These are phyloP conservation scores for Leptosphaerulina australis DNA, from an alignment of 2,329 filamentous ascomycete species.

Conservation along the genomic window DNA sequence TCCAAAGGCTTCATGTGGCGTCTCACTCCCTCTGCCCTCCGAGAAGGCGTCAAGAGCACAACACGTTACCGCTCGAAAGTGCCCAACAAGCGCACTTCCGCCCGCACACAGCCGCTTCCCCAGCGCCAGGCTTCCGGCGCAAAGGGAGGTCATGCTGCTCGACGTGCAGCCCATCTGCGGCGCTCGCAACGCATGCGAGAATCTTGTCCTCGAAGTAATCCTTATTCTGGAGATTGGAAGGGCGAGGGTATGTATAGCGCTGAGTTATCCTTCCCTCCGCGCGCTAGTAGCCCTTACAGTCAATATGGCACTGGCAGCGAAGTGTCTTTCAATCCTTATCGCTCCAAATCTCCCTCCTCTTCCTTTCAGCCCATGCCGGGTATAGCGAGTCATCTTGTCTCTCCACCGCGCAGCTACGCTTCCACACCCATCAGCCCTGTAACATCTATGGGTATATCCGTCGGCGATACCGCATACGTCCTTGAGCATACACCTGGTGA, in stretches of 20 bases:
- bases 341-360: background rate
- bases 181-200: constrained; percentile 31
- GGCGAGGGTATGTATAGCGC: background rate
- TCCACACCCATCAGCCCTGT: constrained; percentile 17
- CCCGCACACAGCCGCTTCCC: constrained; percentile 36
- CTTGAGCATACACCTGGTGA: constrained; percentile 29
- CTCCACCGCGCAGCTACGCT: constrained; percentile 12
- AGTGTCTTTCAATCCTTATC: background rate
- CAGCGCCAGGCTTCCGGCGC: constrained; percentile 54
- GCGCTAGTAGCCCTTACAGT: background rate
- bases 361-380: background rate
- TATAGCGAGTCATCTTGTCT: background rate
- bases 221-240: constrained; percentile 16
- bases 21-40: constrained; percentile 71
- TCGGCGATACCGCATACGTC: constrained; percentile 25
- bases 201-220: constrained; percentile 25
- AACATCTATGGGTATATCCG: constrained; percentile 7
- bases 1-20: constrained; percentile 80
- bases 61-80: constrained; percentile 63
- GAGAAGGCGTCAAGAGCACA: constrained; percentile 79
- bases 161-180: constrained; percentile 34
- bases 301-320: background rate
- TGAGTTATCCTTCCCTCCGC: background rate
- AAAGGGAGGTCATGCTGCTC: constrained; percentile 53
- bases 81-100: constrained; percentile 51